Base-by-base conservation (phyloP, 495 filamentous ascomycete genomes). In the Hypoxylon subgilvum region DNA sequence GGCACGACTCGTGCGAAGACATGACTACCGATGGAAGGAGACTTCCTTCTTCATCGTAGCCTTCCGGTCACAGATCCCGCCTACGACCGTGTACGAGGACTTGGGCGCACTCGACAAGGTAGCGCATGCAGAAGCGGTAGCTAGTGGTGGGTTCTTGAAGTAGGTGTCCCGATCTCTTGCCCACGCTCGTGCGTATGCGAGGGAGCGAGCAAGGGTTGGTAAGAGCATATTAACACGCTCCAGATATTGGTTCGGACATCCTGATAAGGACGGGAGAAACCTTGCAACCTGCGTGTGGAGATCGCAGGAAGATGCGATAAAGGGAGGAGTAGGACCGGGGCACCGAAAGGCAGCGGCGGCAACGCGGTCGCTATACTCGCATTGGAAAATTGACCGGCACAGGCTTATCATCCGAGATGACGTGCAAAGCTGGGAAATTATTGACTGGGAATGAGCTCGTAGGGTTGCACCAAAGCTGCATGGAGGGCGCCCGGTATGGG, bases 111-210 rank as follows among this genome's bases (percentile, higher is more conserved):
- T 96, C 52, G 92, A 96, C 69, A 82, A 82, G 61, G 80, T 82
- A 38, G 88, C 89, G 9, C 91, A 95, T 64, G 76, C 78, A 21
- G 90, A 96, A 71, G 92, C 92, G 8, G 85, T 82, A 3, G 76
- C 76, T 27, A 87, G 85, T 59, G 91, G 90, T 1, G 91, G 92
- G n/a, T 78, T 96, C 66, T 74, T 96, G 64, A 94, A 95, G 82
- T 83, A 71, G 28, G 78, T 63, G n/a, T n/a, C 35, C 52, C 63
- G 39, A n/a, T n/a, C n/a, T 46, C 38, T 58, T 59, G 23, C 65
- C 64, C 61, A 30, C 27, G 30, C 18, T 38, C n/a, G 17, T 14
- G 23, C n/a, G n/a, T n/a, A n/a, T n/a, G n/a, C n/a, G n/a, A n/a
- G n/a, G n/a, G n/a, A n/a, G n/a, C n/a, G n/a, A n/a, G n/a, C n/a